A percentile compares a stretch with the other conserved stretches of the same genome.
Evolutionary conservation across 164 flowering plant genomes (phyloP).

Genomic region (Hamamelis virginiana): DNA sequence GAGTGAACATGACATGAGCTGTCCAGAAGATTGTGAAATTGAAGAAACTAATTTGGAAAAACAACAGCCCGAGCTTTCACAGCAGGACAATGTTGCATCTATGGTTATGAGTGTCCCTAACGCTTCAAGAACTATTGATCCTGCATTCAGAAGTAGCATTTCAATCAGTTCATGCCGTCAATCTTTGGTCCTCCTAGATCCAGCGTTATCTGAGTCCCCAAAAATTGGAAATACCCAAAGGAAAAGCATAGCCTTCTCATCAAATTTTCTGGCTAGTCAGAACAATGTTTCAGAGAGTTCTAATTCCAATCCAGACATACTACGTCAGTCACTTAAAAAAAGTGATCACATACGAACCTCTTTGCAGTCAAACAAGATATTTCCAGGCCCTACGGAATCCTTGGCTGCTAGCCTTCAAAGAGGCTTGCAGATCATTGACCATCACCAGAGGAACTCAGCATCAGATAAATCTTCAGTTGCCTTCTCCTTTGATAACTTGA

Average conservation of each 20-base stretch:
- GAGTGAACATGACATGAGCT: slow-evolving; percentile 46
- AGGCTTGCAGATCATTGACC: slow-evolving; percentile 82
- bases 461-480: slow-evolving; percentile 50
- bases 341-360: slow-evolving; percentile 53
- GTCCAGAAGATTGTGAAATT: slow-evolving; percentile 41
- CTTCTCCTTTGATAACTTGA: slow-evolving; percentile 82
- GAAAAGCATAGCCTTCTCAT: slow-evolving; percentile 39
- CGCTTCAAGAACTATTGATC: slow-evolving; percentile 13
- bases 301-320: slow-evolving; percentile 26
- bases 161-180: slow-evolving; percentile 37
- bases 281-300: slow-evolving; percentile 33
- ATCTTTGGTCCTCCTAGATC: slow-evolving; percentile 57
- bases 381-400: slow-evolving; percentile 67
- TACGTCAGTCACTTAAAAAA: slow-evolving; percentile 44
- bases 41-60: slow-evolving; percentile 36
- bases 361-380: slow-evolving; percentile 57
- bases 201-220: slow-evolving; percentile 85
- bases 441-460: slow-evolving; percentile 64
- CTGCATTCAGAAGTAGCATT: slow-evolving; percentile 40
- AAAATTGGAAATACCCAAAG: slow-evolving; percentile 51
- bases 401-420: slow-evolving; percentile 93
- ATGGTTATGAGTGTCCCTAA: slow-evolving; percentile 8
- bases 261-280: slow-evolving; percentile 28
- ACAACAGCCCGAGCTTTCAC: slow-evolving; percentile 14
- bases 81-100: slow-evolving; percentile 9